Percentiles rank a stretch among this genome's conserved stretches.
These are phyloP conservation scores for Pachysolen tannophilus DNA, from an alignment of 805 yeast species.

Conservation along the genomic window DNA sequence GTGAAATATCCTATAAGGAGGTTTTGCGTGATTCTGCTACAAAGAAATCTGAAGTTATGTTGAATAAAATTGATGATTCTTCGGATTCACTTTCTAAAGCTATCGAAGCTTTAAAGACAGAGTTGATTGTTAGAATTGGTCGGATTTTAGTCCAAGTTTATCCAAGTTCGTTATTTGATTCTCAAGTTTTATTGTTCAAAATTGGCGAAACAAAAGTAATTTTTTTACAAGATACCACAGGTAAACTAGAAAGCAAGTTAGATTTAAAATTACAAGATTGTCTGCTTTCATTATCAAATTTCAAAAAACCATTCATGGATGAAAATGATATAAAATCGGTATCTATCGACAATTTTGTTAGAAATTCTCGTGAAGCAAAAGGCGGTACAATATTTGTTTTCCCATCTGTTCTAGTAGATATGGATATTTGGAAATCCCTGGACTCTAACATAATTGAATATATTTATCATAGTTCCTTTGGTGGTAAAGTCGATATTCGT, in stretches of 20 bases:
- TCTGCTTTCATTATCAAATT: constrained; percentile 57
- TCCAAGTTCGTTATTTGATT: constrained; percentile 76
- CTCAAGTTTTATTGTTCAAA: constrained; percentile 61
- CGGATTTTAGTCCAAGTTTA: constrained; percentile 55
- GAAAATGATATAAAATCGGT: constrained; percentile 33
- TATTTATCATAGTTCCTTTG: constrained; percentile 64
- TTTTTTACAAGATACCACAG: constrained; percentile 41
- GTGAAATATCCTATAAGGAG: constrained; percentile 63
- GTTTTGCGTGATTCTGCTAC: constrained; percentile 54
- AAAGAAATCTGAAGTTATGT: constrained; percentile 7
- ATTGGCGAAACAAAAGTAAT: constrained; percentile 46
- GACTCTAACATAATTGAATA: constrained; percentile 53
- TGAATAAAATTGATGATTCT: constrained; percentile 11
- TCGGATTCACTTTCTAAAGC: constrained; percentile 16
- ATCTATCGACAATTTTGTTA: constrained; percentile 47
- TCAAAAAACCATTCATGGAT: constrained; percentile 42
- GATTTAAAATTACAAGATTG: constrained; percentile 56
- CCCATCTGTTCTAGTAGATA: constrained; percentile 66
- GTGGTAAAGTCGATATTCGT: constrained; percentile 81
- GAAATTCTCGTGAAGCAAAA: constrained; percentile 45
- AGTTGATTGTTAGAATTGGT: constrained; percentile 54
- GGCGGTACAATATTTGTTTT: constrained; percentile 80
- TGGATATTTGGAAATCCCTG: constrained; percentile 65
- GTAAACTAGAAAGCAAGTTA: constrained; percentile 45
- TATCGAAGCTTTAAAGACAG: constrained; percentile 50